Conservation (phyloP, 768 basidiomycete genomes). For the Plicaturopsis crispa region DNA sequence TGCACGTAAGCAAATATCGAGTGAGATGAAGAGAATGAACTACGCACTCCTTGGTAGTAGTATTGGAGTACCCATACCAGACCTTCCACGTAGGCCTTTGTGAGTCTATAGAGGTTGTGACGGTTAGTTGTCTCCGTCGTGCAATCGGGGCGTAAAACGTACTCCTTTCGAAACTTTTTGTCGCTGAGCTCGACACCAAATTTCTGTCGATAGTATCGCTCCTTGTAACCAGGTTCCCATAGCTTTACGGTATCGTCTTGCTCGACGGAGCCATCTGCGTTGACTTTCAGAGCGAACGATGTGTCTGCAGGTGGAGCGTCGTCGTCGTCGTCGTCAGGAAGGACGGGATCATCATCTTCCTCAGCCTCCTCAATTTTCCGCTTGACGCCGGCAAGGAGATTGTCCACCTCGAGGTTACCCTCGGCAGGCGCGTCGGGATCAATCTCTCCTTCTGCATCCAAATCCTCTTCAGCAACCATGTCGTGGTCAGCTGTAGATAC, state of each 20-base stretch:
- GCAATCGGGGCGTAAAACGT: slow-evolving; percentile 17
- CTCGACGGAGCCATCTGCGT: slow-evolving; percentile 87
- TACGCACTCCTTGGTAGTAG: slow-evolving; percentile 93
- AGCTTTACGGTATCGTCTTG: slow-evolving; percentile 89
- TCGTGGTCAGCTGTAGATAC: slow-evolving; percentile 7
- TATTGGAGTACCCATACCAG: slow-evolving; percentile 94
- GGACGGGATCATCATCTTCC: slow-evolving; percentile 38
- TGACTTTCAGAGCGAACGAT: slow-evolving; percentile 56
- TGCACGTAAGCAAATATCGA: slow-evolving; percentile 12
- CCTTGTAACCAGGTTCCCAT: slow-evolving; percentile 94
- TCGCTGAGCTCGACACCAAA: slow-evolving; percentile 76
- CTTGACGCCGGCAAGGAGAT: slow-evolving; percentile 27
- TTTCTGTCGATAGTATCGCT: slow-evolving; percentile 92
- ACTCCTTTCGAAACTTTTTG: slow-evolving; percentile 67
- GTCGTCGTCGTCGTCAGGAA: slow-evolving; percentile 42
- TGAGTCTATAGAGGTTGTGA: slow-evolving; percentile 44
- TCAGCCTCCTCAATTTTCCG: slow-evolving; percentile 36
- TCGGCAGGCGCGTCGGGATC: slow-evolving; percentile 10
- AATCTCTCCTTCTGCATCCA: slow-evolving; percentile 13
- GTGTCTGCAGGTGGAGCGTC: slow-evolving; percentile 16
- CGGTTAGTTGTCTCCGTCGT: slow-evolving; percentile 3
- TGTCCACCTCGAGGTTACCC: slow-evolving; percentile 10
- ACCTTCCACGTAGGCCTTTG: slow-evolving; percentile 85
- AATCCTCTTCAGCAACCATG: slow-evolving; percentile 21
- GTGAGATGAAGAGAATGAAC: slow-evolving; percentile 3